Evolutionary conservation across 441 rosid genomes (phyloP), one percentile per base, ranked within the genome.

Genomic region (Jatropha podagrica): DNA sequence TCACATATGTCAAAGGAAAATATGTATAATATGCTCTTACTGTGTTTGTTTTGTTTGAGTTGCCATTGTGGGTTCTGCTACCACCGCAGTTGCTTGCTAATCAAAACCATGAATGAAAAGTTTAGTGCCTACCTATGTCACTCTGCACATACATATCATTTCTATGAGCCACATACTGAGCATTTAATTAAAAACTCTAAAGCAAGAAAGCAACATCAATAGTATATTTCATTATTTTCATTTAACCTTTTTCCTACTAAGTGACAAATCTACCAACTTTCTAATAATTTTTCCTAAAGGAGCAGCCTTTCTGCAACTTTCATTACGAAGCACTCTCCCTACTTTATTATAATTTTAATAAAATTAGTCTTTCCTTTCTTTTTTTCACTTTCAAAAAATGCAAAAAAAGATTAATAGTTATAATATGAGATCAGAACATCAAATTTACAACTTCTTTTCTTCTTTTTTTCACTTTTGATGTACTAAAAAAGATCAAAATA

Each of bases 231-330:
- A n/a, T 55, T 70, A 60, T 48, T 69, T 11, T 18, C n/a, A 44
- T n/a, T 58, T 41, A 15, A 8, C 20, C 70, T 76, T 80, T 51
- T 23, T 56, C 23, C 5, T 46, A 65, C 38, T 59, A 83, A 76
- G 76, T 58, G 85, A 80, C 84, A 85, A 83, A 66, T 37, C 73
- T 8, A 72, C 68, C 55, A 76, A 40, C 83, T 82, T 76, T 69
- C 26, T 46, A 40, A 69, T 62, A 59, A 8, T 71, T 64, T 65
- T 38, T 12, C 60, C 18, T 48, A 58, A 48, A 49, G 59, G 26
- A 79, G 77, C 71, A 56, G 54, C 80, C 78, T 82, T 78, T 78
- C 27, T 79, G 70, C 83, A 81, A 82, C 74, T 83, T 82, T 81
- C 78, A 72, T 75, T 44, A 78, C 73, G 73, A 83, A 74, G 76